Evolutionary conservation across 331 rosid species (phyloP).

Genomic region (Telfairia occidentalis): DNA sequence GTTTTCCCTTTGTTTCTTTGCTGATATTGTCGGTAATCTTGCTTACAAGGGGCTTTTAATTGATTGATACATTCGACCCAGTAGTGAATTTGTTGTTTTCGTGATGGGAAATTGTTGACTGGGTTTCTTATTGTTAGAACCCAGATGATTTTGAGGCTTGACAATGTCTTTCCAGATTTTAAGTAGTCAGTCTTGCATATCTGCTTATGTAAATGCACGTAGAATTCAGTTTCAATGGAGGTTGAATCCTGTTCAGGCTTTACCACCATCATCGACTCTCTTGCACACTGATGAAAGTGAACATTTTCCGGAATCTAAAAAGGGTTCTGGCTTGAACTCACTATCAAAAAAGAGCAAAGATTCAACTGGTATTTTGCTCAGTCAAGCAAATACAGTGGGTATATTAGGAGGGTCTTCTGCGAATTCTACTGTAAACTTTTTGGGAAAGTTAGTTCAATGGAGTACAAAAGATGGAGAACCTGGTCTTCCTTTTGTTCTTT

Average conservation of each 20-base stretch:
- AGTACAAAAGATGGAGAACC: constrained; percentile 40
- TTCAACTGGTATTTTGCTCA: constrained; percentile 23
- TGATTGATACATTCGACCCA: not conserved
- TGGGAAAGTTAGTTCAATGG: constrained; percentile 45
- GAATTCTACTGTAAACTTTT: constrained; percentile 42
- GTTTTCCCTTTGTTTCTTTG: not conserved
- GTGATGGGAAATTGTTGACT: constrained; percentile 13
- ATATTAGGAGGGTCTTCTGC: constrained; percentile 65
- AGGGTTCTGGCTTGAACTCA: constrained; percentile 23
- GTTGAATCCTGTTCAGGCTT: constrained; percentile 36
- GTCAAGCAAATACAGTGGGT: constrained; percentile 36
- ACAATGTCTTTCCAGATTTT: constrained; percentile 28
- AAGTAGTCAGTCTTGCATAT: constrained; percentile 27
- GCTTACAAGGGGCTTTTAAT: not conserved
- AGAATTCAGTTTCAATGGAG: constrained; percentile 27
- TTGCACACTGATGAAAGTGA: constrained; percentile 42
- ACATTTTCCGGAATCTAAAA: constrained; percentile 28
- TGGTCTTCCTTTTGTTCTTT: constrained; percentile 48
- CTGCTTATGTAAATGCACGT: constrained; percentile 24
- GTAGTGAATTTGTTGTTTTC: not conserved
- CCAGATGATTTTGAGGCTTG: constrained; percentile 16
- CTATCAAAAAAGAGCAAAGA: constrained; percentile 21
- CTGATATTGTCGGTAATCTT: not conserved
- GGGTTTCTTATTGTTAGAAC: constrained; percentile 18
- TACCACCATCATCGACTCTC: constrained; percentile 37